Evolutionary conservation across 1,284 basidiomycete species (phyloP), one percentile per base, ranked within the genome.

Genomic region (Phellopilus nigrolimitatus): DNA sequence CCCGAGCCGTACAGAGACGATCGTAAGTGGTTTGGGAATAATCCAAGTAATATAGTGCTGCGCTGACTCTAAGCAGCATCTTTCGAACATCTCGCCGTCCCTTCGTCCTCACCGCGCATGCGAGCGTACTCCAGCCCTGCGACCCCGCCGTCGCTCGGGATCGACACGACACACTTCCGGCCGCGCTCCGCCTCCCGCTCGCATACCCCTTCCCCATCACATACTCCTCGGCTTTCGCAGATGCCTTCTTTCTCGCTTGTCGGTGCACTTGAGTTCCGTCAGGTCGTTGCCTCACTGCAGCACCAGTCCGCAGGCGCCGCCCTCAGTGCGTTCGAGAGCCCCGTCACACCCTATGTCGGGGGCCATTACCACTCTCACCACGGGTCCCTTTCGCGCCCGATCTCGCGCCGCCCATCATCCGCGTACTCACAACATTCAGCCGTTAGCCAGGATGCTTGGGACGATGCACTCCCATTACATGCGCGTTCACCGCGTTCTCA

Each of bases 261-360:
- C 2, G 91, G 94, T 7, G 94, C 95, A 0, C 80, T 98, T 47
- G 95, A 97, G 66, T 97, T 97, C 67, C 76, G 91, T 24, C 86
- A 94, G 55, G 88, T 97, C 12, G 87, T 97, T 12, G 77, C 87
- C 13, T 87, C 86, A 0, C 73, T 98, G 7, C 79, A 83, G 51
- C 73, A 76, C 45, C 75, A 87, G 58, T 80, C 84, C 1, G 71
- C 82, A 0, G 70, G 72, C 0, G 68, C 76, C 0, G 73, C 79
- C 1, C 68, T 89, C 33, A 73, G 68, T 47, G 69, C 80, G 4
- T 89, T 90, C 56, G 84, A 88, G 47, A 77, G 75, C 25, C 84
- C 84, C 0, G 66, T 80, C 1, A 80, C 82, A 1, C 87, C 87
- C 0, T 88, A 81, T 57, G 78, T 81, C 1, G 85, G 83, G 17